phyloP scores from a whole-genome alignment of 768 basidiomycete genomes.

The Amanita pallidorosea region DNA sequence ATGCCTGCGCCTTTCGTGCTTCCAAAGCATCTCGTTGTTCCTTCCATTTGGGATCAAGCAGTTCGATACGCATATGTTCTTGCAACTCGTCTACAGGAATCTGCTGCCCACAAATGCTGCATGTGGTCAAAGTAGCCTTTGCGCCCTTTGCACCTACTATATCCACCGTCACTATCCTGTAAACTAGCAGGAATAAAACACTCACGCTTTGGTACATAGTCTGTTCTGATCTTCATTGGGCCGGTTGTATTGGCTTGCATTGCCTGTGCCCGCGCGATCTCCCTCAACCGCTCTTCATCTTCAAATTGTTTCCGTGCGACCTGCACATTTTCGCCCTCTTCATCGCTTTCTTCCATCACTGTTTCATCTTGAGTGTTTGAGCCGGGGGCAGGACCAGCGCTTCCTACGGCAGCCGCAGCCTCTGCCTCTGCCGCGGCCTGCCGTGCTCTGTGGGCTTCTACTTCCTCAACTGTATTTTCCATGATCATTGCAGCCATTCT shows the following conservation, averaged over 20 bases:
- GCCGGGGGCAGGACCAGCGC: slow-evolving; percentile 33
- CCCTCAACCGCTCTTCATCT: slow-evolving; percentile 59
- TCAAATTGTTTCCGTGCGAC: slow-evolving; percentile 52
- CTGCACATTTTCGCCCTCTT: slow-evolving; percentile 58
- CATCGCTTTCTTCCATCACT: slow-evolving; percentile 83
- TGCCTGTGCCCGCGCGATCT: slow-evolving; percentile 68
- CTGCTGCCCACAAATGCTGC: slow-evolving; percentile 91
- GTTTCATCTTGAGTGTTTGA: slow-evolving; percentile 35
- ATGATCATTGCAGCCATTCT: slow-evolving; percentile 98
- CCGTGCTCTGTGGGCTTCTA: slow-evolving; percentile 70
- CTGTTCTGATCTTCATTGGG: slow-evolving; percentile 90
- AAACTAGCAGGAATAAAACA: slow-evolving; percentile 9
- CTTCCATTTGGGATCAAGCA: slow-evolving; percentile 97
- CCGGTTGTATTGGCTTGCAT: slow-evolving; percentile 63
- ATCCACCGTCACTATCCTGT: slow-evolving; percentile 4
- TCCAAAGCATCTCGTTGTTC: slow-evolving; percentile 87
- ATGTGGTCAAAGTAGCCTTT: slow-evolving; percentile 72
- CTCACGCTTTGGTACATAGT: slow-evolving; percentile 91
- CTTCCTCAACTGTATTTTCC: slow-evolving; percentile 85
- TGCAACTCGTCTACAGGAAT: slow-evolving; percentile 92
- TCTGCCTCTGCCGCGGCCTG: slow-evolving; percentile 83
- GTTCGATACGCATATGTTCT: slow-evolving; percentile 97
- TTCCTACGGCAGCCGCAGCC: slow-evolving; percentile 70
- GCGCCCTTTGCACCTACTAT: slow-evolving; percentile 57
- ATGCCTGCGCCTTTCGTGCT: slow-evolving; percentile 80